Evolutionary conservation across 176 grass and related monocot genomes (phyloP), one percentile per base, ranked within the genome.

Genomic region (Oryza coarctata): DNA sequence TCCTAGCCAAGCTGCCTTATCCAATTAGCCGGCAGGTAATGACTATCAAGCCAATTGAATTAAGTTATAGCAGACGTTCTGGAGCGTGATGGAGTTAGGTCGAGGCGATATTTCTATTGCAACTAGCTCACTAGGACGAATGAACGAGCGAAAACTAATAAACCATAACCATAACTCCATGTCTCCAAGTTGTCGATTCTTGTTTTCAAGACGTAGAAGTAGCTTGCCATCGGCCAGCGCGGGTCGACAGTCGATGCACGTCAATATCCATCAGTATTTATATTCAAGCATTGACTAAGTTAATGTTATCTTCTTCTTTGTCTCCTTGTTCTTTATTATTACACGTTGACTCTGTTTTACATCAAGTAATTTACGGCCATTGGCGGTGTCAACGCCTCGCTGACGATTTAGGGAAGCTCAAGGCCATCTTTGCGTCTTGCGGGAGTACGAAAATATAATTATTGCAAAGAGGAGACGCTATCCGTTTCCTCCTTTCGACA

Each of bases 161-260:
- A 75, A 47, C 63, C 52, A 28, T 20, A 70, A 34, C 63, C 5
- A 67, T 36, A 82, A 67, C 78, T 23, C 27, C 65, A n/a, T n/a
- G 44, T 79, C 20, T 18, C 45, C 81, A 66, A 77, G 66, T 60
- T 86, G 83, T 65, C 29, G 29, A 73, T 73, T 60, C 17, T 63
- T 78, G 22, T 13, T 70, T 32, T 70, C 27, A 61, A 49, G 77
- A 20, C 35, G 50, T 68, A 49, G 69, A 79, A 78, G 61, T 27
- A 74, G 83, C 79, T 89, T n/a, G 38, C 73, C 66, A 75, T 71
- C 82, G 74, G 72, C 73, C 78, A 66, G 57, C 82, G 74, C 65
- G 66, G 73, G 60, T 45, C 26, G 77, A 64, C 52, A 44, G 26
- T 65, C 20, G 75, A 80, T 88, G 68, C 62, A 69, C 67, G 81